phyloP scores from a whole-genome alignment of 441 rosid species.

The Gossypium schwendimanii region DNA sequence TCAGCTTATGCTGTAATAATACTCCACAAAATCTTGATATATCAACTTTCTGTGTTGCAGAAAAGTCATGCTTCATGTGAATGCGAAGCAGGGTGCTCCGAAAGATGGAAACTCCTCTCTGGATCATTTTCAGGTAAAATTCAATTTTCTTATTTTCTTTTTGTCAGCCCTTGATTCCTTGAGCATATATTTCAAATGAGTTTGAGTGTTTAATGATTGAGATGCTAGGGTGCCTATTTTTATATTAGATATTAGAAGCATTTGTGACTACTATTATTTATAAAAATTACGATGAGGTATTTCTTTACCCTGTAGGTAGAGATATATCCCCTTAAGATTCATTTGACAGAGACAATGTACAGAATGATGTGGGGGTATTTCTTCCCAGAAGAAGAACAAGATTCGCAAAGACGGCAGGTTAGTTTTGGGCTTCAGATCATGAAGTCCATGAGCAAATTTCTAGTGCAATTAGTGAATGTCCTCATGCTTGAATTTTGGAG shows the following conservation, averaged over 20 bases:
- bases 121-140: conserved; percentile 79
- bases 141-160: conserved; percentile 4
- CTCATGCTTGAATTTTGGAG: conserved; percentile 18
- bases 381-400: conserved; percentile 95
- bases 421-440: conserved; percentile 14
- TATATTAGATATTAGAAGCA: not conserved
- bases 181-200: not conserved
- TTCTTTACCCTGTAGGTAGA: conserved; percentile 55
- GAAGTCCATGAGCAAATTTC: conserved; percentile 10
- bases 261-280: not conserved
- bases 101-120: conserved; percentile 80
- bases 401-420: conserved; percentile 94
- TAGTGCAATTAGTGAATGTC: conserved; percentile 11
- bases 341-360: conserved; percentile 93
- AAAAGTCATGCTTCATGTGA: conserved; percentile 84
- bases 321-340: conserved; percentile 90
- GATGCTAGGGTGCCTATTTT: not conserved
- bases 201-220: not conserved
- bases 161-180: not conserved
- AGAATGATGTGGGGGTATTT: conserved; percentile 95
- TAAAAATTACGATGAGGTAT: not conserved
- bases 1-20: not conserved
- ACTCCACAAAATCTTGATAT: conserved; percentile 13
- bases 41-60: conserved; percentile 40
- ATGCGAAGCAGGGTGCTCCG: conserved; percentile 92